phyloP scores from a whole-genome alignment of 257 asterid genomes.

The Agastache rugosa region DNA sequence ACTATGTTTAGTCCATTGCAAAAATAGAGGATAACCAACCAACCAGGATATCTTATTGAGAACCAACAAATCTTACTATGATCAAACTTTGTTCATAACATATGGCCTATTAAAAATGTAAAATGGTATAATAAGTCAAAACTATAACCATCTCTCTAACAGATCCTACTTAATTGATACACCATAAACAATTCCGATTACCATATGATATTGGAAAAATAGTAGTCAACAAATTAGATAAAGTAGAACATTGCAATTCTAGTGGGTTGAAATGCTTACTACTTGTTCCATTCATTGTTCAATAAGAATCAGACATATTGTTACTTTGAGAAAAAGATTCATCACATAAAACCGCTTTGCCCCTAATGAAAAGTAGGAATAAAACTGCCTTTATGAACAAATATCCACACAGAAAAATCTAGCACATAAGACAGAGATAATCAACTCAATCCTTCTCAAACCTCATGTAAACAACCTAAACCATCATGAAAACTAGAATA shows the following conservation, averaged over 20 bases:
- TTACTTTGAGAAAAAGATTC: not conserved
- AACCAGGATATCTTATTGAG: slow-evolving; percentile 1
- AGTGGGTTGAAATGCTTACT: slow-evolving; percentile 1
- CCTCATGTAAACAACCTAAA: slow-evolving; percentile 20
- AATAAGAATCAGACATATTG: not conserved
- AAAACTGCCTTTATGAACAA: not conserved
- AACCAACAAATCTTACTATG: not conserved
- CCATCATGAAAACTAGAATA: slow-evolving; percentile 2
- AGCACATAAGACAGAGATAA: not conserved
- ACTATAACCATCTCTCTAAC: not conserved
- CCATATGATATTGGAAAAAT: slow-evolving; percentile 17
- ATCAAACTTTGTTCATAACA: not conserved
- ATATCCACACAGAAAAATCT: not conserved
- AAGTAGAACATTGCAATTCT: slow-evolving; percentile 22
- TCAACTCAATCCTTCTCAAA: slow-evolving; percentile 10
- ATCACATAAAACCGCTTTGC: not conserved
- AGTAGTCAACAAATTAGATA: slow-evolving; percentile 6
- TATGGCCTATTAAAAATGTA: not conserved
- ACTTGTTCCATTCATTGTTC: not conserved
- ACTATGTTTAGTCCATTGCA: slow-evolving; percentile 25
- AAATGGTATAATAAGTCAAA: not conserved
- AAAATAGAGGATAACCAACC: slow-evolving; percentile 20
- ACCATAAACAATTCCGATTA: not conserved
- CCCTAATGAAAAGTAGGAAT: not conserved
- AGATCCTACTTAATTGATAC: slow-evolving; percentile 17